Base-by-base conservation (phyloP, 768 basidiomycete species). In the Antrodiella citrinella region DNA sequence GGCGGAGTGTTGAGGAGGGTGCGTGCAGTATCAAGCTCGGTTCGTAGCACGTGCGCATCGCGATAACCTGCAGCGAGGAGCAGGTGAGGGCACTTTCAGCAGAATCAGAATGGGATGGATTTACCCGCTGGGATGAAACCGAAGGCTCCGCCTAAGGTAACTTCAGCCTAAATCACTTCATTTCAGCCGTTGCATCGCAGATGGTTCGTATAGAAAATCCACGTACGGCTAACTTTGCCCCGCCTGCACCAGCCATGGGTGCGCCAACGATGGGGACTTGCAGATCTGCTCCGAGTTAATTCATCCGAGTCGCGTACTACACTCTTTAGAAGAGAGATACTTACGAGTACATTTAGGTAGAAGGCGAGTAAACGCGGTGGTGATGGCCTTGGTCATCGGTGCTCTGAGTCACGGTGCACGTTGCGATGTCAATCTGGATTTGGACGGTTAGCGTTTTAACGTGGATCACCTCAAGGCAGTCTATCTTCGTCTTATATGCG, bases 231-330 rank as follows among this genome's bases (percentile, higher is more conserved):
- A 61, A 54, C 38, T 49, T 45, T 62, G 82, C 86, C 44, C 84
- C 82, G 50, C 78, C 74, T 2, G 77, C 86, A 12, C 78, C 79
- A 0, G 81, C 81, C 88, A 91, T 91, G 1, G 86, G 77, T 1
- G 80, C 78, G 15, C 71, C 69, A 3, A 89, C 68, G 39, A 90
- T 63, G 21, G 88, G 88, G 15, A 74, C 70, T 44, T 70, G 66
- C 23, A 19, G 43, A 10, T 18, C 7, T 7, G 30, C 30, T 35
- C n/a, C n/a, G n/a, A n/a, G n/a, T n/a, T n/a, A n/a, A n/a, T n/a
- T n/a, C n/a, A n/a, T n/a, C n/a, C n/a, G n/a, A n/a, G n/a, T n/a
- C n/a, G n/a, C n/a, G n/a, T n/a, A n/a, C n/a, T n/a, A n/a, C n/a
- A n/a, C n/a, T n/a, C n/a, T n/a, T n/a, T n/a, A n/a, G n/a, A n/a